Evolutionary conservation across 495 filamentous ascomycete species (phyloP), one percentile per base, ranked within the genome.

Genomic region (Neurospora sp.): DNA sequence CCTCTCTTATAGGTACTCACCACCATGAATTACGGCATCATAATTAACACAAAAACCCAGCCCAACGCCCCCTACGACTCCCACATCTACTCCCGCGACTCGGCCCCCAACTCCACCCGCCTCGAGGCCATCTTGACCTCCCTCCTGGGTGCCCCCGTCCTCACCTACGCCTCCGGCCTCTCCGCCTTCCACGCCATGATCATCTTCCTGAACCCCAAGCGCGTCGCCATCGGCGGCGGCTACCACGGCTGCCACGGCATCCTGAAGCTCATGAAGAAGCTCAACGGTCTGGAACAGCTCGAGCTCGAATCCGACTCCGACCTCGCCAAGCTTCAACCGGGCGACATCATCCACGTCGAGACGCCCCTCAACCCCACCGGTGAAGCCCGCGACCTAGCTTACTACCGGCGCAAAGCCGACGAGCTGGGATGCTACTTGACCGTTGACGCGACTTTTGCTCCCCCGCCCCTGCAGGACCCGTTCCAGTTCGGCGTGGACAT

Each of bases 201-300:
- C 18, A 86, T 92, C 11, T 88, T 89, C 75, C 83, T 96, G 7
- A 93, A 94, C 79, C 96, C 96, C 1, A 87, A 87, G 69, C 88
- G 89, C 48, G 88, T 99, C 66, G 87, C 92, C 76, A 91, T 97
- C 75, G 90, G 90, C 41, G 89, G 86, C 69, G 93, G 92, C 41
- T 99, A 99, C 82, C 96, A 99, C 84, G 96, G 96, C 77, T 95
- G 92, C 82, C 94, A 97, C 82, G 93, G 91, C 72, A 90, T 97
- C 23, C 87, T 97, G 72, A 79, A 80, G 8, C 80, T 99, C 69
- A 85, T 95, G 72, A 77, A 84, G 73, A 90, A 90, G 74, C 86
- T 97, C 20, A 92, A 88, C 27, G 90, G 90, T 0, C 86, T 94
- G 23, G 79, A 89, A 73, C 86, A 90, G 69, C 84, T 97, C 12